phyloP scores from a whole-genome alignment of 371 early-diverging fungal species.

The Mortierella sp. region DNA sequence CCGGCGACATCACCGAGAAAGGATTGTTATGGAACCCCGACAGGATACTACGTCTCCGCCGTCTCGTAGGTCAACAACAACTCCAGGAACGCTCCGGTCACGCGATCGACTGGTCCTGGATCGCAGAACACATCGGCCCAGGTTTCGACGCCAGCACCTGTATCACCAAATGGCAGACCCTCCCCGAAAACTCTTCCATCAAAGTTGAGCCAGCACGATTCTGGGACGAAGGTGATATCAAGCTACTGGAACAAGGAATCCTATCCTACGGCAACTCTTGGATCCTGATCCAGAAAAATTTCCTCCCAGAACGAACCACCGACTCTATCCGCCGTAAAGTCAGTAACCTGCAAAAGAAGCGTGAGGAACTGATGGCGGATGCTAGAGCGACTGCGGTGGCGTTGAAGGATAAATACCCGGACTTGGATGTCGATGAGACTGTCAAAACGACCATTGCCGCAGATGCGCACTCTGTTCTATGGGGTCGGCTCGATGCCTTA shows the following conservation, averaged over 20 bases:
- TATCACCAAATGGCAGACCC: constrained; percentile 38
- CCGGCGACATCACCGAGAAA: background rate
- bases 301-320: constrained; percentile 24
- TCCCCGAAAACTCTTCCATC: constrained; percentile 8
- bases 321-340: constrained; percentile 54
- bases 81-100: constrained; percentile 18
- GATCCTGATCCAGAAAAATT: constrained; percentile 26
- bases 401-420: background rate
- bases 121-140: constrained; percentile 56
- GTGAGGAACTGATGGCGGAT: constrained; percentile 9
- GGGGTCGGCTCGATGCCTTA: constrained; percentile 6
- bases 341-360: constrained; percentile 23
- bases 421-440: constrained; percentile 17
- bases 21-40: constrained; percentile 17
- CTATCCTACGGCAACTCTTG: constrained; percentile 24
- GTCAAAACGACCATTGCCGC: background rate
- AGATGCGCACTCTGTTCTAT: background rate
- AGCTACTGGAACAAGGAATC: constrained; percentile 23
- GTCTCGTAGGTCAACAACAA: constrained; percentile 40
- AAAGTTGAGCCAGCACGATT: constrained; percentile 12
- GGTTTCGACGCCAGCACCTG: constrained; percentile 38
- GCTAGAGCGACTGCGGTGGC: background rate
- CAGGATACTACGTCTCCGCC: constrained; percentile 23
- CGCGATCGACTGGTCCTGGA: constrained; percentile 44
- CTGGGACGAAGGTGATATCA: constrained; percentile 31